phyloP scores from a whole-genome alignment of 441 rosid genomes.

The Manihot esculenta region DNA sequence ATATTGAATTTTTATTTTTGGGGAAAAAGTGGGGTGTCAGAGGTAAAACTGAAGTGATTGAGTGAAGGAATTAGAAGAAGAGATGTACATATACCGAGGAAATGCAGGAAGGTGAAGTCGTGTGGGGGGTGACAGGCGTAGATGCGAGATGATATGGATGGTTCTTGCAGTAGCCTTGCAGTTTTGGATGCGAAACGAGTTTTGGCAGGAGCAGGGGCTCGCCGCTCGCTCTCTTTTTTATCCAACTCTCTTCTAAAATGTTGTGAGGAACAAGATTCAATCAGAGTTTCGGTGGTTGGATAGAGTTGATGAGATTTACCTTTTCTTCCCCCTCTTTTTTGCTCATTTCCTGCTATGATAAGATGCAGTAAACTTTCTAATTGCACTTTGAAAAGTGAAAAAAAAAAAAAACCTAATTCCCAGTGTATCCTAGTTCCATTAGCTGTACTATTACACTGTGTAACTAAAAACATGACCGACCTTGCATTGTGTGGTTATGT shows the following conservation, averaged over 20 bases:
- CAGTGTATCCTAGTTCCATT: neutral
- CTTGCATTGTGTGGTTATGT: neutral
- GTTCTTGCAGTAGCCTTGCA: constrained; percentile 14
- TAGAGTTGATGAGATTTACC: constrained; percentile 47
- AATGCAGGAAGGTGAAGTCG: constrained; percentile 37
- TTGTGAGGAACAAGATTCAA: constrained; percentile 51
- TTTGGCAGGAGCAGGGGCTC: constrained; percentile 60
- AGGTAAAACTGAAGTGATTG: neutral
- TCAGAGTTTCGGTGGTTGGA: constrained; percentile 70
- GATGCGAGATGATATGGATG: constrained; percentile 17
- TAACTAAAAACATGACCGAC: too few species aligned
- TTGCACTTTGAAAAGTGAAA: neutral
- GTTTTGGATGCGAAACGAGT: constrained; percentile 41
- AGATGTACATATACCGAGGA: constrained; percentile 46
- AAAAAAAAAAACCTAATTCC: neutral
- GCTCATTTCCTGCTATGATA: neutral
- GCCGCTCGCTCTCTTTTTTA: constrained; percentile 58
- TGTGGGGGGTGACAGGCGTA: constrained; percentile 9
- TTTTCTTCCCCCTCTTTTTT: neutral
- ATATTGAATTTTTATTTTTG: neutral
- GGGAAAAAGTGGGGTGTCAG: neutral
- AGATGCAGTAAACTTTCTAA: too few species aligned
- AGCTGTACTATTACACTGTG: neutral
- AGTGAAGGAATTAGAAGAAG: neutral
- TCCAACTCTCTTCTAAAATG: constrained; percentile 55